Evolutionary conservation across 176 grass and related monocot genomes (phyloP).

Genomic region (Oropetium thomaeum): DNA sequence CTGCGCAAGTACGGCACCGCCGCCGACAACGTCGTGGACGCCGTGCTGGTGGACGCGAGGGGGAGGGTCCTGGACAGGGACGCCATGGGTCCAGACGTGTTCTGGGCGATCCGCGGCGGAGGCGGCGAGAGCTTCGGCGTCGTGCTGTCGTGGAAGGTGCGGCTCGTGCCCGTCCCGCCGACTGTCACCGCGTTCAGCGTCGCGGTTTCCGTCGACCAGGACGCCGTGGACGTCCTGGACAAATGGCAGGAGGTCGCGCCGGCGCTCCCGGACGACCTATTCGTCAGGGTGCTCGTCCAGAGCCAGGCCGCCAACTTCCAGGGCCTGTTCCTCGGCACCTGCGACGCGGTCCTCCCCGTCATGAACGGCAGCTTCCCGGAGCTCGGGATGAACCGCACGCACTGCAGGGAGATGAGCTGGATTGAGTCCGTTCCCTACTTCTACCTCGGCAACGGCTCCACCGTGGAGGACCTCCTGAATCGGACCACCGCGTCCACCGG

Average conservation of each 20-base stretch:
- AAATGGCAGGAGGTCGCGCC: constrained; percentile 55
- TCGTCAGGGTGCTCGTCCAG: constrained; percentile 22
- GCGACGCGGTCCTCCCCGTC: constrained; percentile 15
- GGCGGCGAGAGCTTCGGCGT: constrained; percentile 61
- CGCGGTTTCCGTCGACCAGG: constrained; percentile 23
- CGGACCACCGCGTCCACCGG: constrained; percentile 11
- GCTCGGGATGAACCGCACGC: constrained; percentile 21
- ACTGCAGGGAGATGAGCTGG: constrained; percentile 59
- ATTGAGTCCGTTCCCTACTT: constrained; percentile 46
- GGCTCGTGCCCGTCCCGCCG: constrained; percentile 37
- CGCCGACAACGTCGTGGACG: constrained; percentile 56
- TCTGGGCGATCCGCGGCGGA: constrained; percentile 58
- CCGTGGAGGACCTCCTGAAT: constrained; percentile 41
- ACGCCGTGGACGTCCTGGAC: constrained; percentile 38
- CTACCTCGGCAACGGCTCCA: constrained; percentile 21
- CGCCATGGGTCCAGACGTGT: constrained; percentile 47
- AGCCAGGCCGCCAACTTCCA: constrained; percentile 24
- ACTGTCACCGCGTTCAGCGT: constrained; percentile 43
- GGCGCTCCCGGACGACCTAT: constrained; percentile 30
- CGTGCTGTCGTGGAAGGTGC: constrained; percentile 51
- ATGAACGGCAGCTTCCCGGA: constrained; percentile 43
- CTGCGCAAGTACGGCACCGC: constrained; percentile 57
- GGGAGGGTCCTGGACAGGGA: constrained; percentile 42
- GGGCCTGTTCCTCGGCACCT: constrained; percentile 39
- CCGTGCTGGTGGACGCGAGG: constrained; percentile 41